These are phyloP conservation scores for Barnettozyma sp. DNA, from an alignment of 805 yeast species.

Conservation along the genomic window DNA sequence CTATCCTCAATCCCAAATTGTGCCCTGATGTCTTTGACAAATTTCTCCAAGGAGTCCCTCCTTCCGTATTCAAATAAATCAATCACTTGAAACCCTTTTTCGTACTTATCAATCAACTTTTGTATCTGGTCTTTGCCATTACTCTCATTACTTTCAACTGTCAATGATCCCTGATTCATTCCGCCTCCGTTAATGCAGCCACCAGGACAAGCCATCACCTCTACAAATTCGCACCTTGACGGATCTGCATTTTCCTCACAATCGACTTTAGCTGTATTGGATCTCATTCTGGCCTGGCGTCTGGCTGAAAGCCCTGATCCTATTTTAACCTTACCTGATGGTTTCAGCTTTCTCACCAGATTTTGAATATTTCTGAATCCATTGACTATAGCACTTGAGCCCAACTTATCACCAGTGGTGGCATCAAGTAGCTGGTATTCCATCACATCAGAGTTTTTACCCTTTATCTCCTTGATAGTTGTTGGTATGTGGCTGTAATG, in stretches of 20 bases:
- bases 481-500: constrained; percentile 17
- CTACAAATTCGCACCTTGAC: constrained; percentile 68
- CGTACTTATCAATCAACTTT: constrained; percentile 27
- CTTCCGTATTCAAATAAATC: constrained; percentile 24
- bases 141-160: constrained; percentile 3
- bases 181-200: constrained; percentile 99
- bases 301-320: constrained; percentile 25
- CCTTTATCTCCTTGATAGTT: constrained; percentile 38
- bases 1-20: constrained; percentile 32
- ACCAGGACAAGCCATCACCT: constrained; percentile 97
- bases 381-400: constrained; percentile 63
- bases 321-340: constrained; percentile 21
- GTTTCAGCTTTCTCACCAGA: constrained; percentile 66
- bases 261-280: not conserved
- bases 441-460: constrained; percentile 65
- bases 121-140: constrained; percentile 23
- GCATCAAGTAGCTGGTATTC: constrained; percentile 53
- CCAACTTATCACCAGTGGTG: constrained; percentile 33
- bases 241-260: constrained; percentile 45
- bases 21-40: constrained; percentile 31
- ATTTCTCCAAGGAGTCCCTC: constrained; percentile 18
- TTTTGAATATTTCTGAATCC: constrained; percentile 95
- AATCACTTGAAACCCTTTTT: constrained; percentile 27
- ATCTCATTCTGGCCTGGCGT: constrained; percentile 15
- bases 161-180: constrained; percentile 32